Evolutionary conservation across 192 early-diverging fungal genomes (phyloP).

Genomic region (Powellomyces hirtus): DNA sequence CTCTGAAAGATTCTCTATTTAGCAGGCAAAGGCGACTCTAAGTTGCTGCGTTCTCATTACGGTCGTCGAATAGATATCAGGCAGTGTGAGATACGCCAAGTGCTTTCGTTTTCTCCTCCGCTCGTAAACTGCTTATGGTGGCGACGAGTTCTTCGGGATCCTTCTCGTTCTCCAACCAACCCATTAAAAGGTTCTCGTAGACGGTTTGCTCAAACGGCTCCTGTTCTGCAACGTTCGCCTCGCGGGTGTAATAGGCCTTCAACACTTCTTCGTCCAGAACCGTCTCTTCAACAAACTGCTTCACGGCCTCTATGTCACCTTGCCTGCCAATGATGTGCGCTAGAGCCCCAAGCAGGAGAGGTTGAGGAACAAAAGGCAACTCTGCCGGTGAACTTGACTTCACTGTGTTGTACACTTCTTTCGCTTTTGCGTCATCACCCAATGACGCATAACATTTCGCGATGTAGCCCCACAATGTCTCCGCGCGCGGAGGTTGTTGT

Average conservation of each 20-base stretch:
- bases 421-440: neutral
- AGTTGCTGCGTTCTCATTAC: no score
- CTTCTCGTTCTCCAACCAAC: slow-evolving; percentile 5
- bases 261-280: neutral
- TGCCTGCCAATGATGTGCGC: neutral
- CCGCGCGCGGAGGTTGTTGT: neutral
- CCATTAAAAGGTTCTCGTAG: neutral
- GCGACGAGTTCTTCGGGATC: neutral
- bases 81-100: no score
- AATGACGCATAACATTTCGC: neutral
- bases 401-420: neutral
- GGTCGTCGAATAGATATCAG: no score
- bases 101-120: no score
- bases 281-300: neutral
- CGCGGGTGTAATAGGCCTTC: neutral
- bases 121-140: no score
- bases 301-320: neutral
- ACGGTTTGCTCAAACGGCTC: slow-evolving; percentile 8
- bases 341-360: neutral
- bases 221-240: neutral
- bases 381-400: neutral
- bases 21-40: no score
- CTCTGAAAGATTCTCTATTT: slow-evolving; percentile 16
- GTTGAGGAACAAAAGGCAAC: neutral
- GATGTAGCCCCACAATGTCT: neutral